Base-by-base conservation (phyloP, 129 eudicot genomes). In the Centrapalus pauciflorus region DNA sequence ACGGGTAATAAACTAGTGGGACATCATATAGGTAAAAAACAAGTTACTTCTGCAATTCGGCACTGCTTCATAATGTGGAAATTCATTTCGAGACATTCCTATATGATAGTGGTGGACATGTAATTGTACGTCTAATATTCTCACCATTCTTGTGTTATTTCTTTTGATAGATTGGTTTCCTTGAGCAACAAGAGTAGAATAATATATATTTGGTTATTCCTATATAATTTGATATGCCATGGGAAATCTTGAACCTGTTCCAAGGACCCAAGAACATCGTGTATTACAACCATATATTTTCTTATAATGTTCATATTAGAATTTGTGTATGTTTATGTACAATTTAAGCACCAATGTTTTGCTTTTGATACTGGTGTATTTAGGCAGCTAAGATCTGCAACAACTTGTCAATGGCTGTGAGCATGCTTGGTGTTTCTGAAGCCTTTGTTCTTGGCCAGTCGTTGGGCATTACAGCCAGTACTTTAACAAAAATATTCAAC, bases 341-440 rank as follows among this genome's bases (percentile, higher is more conserved):
- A 19, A n/a, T 68, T 69, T 55, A 17, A 55, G 34, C 19, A 3
- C 9, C 37, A 8, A 68, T 29, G 61, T 35, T 35, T 50, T 67
- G 52, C 0, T 57, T 70, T 34, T 62, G 64, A 45, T 21, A 4
- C 21, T 58, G 29, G 32, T 55, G 51, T 55, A 40, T 65, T 24
- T 63, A 93, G 98, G 83, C 89, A 37, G 98, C 98, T 34, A 93
- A 93, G 79, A 84, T 93, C 64, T 93, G 98, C 82, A 93, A 93
- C 84, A 93, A 93, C 58, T 62, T 88, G 78, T 92, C 95, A 26
- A 81, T 93, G 98, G 96, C 90, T 77, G 90, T 89, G 61, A 85
- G 92, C 63, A 89, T 89, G 95, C 82, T 86, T 64, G 98, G 95
- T 57, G 95, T 86, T 14, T 93, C 92, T 40, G 98, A 93, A 74